Conservation (phyloP, 2,329 filamentous ascomycete species). For the Xylariaceae sp. region DNA sequence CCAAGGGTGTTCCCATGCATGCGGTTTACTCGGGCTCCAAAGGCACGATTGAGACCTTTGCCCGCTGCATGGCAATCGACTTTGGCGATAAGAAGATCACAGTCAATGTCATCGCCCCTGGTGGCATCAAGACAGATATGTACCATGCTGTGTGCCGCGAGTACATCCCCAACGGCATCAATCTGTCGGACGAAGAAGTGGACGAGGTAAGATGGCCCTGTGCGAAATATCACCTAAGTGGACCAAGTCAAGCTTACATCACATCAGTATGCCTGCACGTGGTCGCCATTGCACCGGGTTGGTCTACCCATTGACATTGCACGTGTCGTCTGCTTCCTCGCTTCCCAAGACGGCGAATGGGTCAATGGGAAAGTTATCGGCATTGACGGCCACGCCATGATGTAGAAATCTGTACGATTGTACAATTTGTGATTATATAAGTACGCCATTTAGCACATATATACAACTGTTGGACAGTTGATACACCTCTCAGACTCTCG, state of each 20-base stretch:
- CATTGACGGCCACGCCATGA: slow-evolving; percentile 32
- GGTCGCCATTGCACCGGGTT: slow-evolving; percentile 63
- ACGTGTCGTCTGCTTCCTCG: slow-evolving; percentile 57
- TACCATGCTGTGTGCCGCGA: slow-evolving; percentile 63
- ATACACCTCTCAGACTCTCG: no score
- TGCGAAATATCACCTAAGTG: background rate
- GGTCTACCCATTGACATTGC: slow-evolving; percentile 68
- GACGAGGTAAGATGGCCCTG: slow-evolving; percentile 44
- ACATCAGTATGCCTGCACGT: slow-evolving; percentile 56
- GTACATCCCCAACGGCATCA: slow-evolving; percentile 58
- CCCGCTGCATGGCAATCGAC: slow-evolving; percentile 71
- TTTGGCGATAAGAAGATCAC: slow-evolving; percentile 66
- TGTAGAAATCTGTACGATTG: slow-evolving; percentile 19
- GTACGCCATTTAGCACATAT: no score
- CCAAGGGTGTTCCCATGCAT: slow-evolving; percentile 66
- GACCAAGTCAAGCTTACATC: slow-evolving; percentile 3
- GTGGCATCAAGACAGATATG: slow-evolving; percentile 68
- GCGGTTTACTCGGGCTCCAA: slow-evolving; percentile 73
- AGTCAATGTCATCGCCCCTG: slow-evolving; percentile 65
- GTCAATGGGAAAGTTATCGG: slow-evolving; percentile 40
- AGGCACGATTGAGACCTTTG: slow-evolving; percentile 74
- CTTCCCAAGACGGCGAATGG: slow-evolving; percentile 47
- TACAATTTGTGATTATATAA: background rate
- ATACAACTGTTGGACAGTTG: no score
- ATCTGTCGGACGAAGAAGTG: slow-evolving; percentile 56